phyloP scores from a whole-genome alignment of 2,329 filamentous ascomycete genomes.

The Arthrobotrys entomopaga region DNA sequence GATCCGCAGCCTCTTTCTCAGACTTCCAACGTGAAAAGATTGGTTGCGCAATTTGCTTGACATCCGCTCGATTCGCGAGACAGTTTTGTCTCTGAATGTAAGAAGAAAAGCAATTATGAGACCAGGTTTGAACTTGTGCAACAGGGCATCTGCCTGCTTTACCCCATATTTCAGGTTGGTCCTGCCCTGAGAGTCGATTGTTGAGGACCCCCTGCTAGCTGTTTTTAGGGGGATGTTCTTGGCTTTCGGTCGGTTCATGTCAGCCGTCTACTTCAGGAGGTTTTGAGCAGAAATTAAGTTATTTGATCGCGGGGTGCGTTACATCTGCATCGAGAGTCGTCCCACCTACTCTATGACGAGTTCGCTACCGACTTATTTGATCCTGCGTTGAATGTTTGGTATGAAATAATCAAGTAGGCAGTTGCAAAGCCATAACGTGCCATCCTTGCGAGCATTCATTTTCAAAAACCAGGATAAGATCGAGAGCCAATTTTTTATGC shows the following conservation, averaged over 20 bases:
- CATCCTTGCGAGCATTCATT: conserved; percentile 17
- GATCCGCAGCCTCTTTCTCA: neutral
- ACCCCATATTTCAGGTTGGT: conserved; percentile 45
- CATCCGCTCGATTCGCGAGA: conserved; percentile 43
- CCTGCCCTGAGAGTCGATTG: conserved; percentile 42
- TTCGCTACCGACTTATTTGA: conserved; percentile 49
- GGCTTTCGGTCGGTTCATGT: conserved; percentile 39
- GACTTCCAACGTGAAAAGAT: neutral
- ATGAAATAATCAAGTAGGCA: conserved; percentile 26
- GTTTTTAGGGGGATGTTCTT: conserved; percentile 33
- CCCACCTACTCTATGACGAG: conserved; percentile 35
- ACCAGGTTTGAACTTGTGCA: conserved; percentile 22
- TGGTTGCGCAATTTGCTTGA: conserved; percentile 42
- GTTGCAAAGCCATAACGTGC: conserved; percentile 35
- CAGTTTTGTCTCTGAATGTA: conserved; percentile 4
- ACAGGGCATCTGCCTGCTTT: conserved; percentile 38
- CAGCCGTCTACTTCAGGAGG: conserved; percentile 24
- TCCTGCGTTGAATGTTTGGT: conserved; percentile 38
- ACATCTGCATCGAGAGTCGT: conserved; percentile 27
- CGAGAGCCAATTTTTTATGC: conserved; percentile 29
- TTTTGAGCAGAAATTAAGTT: conserved; percentile 20
- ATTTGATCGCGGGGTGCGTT: conserved; percentile 34
- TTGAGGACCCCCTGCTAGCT: conserved; percentile 29
- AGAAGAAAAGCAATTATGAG: conserved; percentile 49
- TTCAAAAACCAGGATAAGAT: conserved; percentile 31